Conservation (phyloP, 495 filamentous ascomycete species). For the Thozetella sp. region DNA sequence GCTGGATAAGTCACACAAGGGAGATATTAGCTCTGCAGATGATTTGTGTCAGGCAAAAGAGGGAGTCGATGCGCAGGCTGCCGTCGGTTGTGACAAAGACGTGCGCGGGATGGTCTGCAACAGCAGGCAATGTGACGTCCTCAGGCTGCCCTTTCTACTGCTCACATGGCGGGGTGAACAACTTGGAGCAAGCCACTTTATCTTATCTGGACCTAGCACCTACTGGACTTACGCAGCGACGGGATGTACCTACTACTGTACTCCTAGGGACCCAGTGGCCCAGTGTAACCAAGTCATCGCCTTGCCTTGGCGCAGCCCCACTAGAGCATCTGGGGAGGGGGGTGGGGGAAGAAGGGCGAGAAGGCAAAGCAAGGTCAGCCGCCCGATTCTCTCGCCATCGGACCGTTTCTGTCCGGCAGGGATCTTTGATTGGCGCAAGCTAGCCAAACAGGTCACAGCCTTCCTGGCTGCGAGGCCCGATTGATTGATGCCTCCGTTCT, state of each 20-base stretch:
- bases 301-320: not conserved
- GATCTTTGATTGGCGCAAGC: not conserved
- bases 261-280: too few relatives aligned
- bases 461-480: not conserved
- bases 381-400: not conserved
- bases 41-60: not conserved
- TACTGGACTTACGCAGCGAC: too few relatives aligned
- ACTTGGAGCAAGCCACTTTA: not conserved
- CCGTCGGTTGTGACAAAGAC: not conserved
- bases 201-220: not conserved
- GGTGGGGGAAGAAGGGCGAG: too few relatives aligned
- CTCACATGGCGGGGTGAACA: slow-evolving; percentile 1
- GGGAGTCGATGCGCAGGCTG: not conserved
- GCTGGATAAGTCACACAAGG: not conserved
- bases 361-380: too few relatives aligned
- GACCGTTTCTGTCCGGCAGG: not conserved
- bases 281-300: too few relatives aligned
- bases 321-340: not conserved
- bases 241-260: too few relatives aligned
- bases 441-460: not conserved
- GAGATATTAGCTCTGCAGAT: not conserved
- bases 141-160: not conserved
- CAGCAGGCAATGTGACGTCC: not conserved
- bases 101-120: not conserved
- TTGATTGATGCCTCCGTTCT: not conserved